These are phyloP conservation scores for Coniferiporia sulphurascens DNA, from an alignment of 1,284 basidiomycete species.

Conservation along the genomic window DNA sequence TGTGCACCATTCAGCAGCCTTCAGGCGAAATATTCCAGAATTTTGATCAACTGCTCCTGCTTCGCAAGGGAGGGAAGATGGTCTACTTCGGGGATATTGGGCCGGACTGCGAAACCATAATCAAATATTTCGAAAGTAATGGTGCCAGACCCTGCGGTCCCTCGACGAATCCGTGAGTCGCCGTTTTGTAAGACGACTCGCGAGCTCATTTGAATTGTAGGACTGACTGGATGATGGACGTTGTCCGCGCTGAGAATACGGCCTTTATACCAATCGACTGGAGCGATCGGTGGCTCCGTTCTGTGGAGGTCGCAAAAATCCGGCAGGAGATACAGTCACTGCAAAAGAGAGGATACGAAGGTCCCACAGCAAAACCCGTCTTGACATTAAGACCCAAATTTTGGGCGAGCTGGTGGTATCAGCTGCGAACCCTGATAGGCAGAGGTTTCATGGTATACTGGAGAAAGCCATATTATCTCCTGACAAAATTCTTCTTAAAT, in stretches of 20 bases:
- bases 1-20: slow-evolving; percentile 73
- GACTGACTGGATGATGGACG: slow-evolving; percentile 43
- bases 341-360: slow-evolving; percentile 31
- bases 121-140: slow-evolving; percentile 67
- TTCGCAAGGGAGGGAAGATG: slow-evolving; percentile 65
- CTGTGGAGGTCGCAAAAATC: slow-evolving; percentile 32
- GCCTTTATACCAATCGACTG: slow-evolving; percentile 42
- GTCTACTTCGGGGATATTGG: slow-evolving; percentile 79
- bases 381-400: slow-evolving; percentile 32
- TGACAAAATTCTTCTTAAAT: slow-evolving; percentile 66
- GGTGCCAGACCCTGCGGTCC: slow-evolving; percentile 40
- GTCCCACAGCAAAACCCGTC: slow-evolving; percentile 12
- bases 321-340: slow-evolving; percentile 37
- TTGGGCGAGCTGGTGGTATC: slow-evolving; percentile 44
- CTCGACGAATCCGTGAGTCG: slow-evolving; percentile 38
- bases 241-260: slow-evolving; percentile 39
- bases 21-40: slow-evolving; percentile 66
- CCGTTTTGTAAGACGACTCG: neutral
- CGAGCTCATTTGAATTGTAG: slow-evolving; percentile 9
- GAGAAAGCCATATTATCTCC: slow-evolving; percentile 69
- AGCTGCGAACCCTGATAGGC: slow-evolving; percentile 41
- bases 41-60: slow-evolving; percentile 57
- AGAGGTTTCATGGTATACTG: slow-evolving; percentile 53
- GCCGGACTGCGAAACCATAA: slow-evolving; percentile 45
- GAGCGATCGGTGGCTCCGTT: slow-evolving; percentile 40